Conservation (phyloP, 129 eudicot genomes). For the Rutidosis leptorrhynchoides region DNA sequence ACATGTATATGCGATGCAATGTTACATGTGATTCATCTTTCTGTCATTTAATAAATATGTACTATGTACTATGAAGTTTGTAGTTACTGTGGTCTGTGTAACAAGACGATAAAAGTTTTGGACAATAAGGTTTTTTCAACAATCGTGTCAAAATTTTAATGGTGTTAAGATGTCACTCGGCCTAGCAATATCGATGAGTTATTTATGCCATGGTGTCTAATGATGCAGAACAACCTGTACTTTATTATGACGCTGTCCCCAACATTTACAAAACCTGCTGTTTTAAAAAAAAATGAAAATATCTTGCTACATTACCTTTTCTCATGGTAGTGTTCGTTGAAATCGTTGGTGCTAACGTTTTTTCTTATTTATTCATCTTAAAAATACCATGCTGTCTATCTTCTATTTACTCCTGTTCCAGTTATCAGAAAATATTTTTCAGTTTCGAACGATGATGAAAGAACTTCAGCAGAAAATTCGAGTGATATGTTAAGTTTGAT, state of each 20-base stretch:
- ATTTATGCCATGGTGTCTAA: not conserved
- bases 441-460: not conserved
- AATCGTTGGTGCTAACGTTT: not conserved
- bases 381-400: not conserved
- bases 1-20: conserved; percentile 7
- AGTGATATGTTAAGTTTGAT: no score
- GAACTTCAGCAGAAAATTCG: not conserved
- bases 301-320: not conserved
- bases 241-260: not conserved
- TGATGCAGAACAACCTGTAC: conserved; percentile 13
- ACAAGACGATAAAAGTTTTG: not conserved
- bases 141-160: not conserved
- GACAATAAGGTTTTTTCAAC: not conserved
- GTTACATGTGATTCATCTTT: not conserved
- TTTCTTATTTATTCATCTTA: not conserved
- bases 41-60: not conserved
- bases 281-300: not conserved
- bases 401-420: not conserved
- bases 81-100: not conserved
- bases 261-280: conserved; percentile 11
- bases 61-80: not conserved
- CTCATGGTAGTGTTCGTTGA: conserved; percentile 9
- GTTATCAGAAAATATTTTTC: not conserved
- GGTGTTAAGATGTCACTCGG: not conserved
- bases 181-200: not conserved